Percentiles rank a stretch among this genome's conserved stretches.
Evolutionary conservation across 2,329 filamentous ascomycete species (phyloP).

Genomic region (Stagonosporopsis vannaccii): DNA sequence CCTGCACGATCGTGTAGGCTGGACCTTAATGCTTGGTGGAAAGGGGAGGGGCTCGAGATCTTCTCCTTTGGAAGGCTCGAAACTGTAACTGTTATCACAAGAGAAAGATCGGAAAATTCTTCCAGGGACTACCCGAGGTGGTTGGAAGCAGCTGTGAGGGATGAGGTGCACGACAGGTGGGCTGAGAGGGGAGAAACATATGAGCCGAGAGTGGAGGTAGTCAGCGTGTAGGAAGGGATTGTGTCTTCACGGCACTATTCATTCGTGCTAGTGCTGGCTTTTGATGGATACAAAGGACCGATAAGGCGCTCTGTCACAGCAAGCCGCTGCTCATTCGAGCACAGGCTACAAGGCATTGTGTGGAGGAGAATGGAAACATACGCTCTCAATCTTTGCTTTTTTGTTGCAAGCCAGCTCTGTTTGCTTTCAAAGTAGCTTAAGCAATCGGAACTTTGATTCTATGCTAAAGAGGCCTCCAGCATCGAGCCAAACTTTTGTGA

Average conservation of each 20-base stretch:
- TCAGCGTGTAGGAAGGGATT: neutral
- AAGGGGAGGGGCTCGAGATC: constrained; percentile 11
- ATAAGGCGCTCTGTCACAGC: too few relatives aligned
- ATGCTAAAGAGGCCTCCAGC: neutral
- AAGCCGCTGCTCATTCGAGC: neutral
- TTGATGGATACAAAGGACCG: too few relatives aligned
- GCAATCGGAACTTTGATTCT: neutral
- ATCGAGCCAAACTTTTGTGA: neutral
- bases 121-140: neutral
- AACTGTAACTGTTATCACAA: neutral
- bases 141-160: neutral
- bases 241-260: neutral
- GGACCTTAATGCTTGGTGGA: constrained; percentile 9
- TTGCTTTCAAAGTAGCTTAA: neutral
- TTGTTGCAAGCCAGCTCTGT: too few relatives aligned
- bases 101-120: neutral
- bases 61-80: constrained; percentile 3
- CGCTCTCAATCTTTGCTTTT: too few relatives aligned
- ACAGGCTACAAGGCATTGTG: neutral
- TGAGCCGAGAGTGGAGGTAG: neutral
- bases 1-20: neutral
- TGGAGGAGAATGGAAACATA: too few relatives aligned
- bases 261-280: neutral
- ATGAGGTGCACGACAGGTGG: neutral
- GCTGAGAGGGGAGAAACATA: neutral